Base-by-base conservation (phyloP, 2,329 filamentous ascomycete species). In the Arachnopeziza araneosa region DNA sequence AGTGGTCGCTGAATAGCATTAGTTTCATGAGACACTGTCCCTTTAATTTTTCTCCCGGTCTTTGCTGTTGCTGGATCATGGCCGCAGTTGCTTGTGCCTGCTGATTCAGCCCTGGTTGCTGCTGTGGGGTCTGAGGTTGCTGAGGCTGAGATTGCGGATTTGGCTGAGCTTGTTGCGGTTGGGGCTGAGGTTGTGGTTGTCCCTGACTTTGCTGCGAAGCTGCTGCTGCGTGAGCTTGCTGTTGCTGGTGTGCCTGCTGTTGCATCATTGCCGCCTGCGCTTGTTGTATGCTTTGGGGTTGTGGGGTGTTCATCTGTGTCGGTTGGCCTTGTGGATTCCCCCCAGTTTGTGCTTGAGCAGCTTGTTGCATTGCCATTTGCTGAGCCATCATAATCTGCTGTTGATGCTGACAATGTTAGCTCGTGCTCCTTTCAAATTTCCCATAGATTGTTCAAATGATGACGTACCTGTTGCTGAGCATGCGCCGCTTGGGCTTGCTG, bases 1-100 rank as follows among this genome's bases (percentile, higher is more conserved):
- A 71, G 63, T 83, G 78, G 73, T 87, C 85, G 74, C 83, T 75
- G 70, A 88, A 88, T 63, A 83, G 81, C 74, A 84, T 79, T 51
- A 88, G 72, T 69, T 80, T 84, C 59, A 88, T 72, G 49, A 87
- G 67, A 63, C 81, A 86, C 59, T 83, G 79, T 2, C 81, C 79
- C 69, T 83, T 85, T 54, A 67, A 65, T 72, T 74, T 73, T 74
- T 75, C 63, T 60, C 67, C 67, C 52, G 70, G 69, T 48, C 64
- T 63, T 48, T 70, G 68, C 54, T 72, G 74, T 66, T 56, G 73
- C 32, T 75, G 74, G 53, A 76, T 73, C 63, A 63, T 62, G 10
- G 63, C 61, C 17, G 63, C 59, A 22, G 61, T 62, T 19, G 63
- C 63, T 52, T 68, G 66, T 17, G 67, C 71, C 36, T 73, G 72